phyloP scores from a whole-genome alignment of 257 asterid genomes.

The Rauvolfia tetraphylla region DNA sequence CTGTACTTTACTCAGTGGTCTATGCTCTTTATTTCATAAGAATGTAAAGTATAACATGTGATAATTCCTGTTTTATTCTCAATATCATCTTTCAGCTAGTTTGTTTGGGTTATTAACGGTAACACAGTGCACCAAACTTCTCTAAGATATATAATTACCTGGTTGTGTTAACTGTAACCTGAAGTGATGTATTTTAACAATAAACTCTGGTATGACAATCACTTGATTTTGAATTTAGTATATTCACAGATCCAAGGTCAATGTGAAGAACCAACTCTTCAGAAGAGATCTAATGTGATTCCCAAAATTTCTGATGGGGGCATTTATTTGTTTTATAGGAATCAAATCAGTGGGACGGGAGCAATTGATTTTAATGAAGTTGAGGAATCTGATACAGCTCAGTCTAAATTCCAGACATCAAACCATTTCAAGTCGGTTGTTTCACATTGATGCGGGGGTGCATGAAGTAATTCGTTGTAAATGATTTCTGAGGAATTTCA shows the following conservation, averaged over 20 bases:
- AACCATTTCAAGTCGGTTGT: conserved; percentile 21
- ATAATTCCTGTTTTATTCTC: not conserved
- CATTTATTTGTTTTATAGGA: conserved; percentile 23
- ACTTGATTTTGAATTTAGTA: not conserved
- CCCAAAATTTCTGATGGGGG: not conserved
- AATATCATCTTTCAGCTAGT: not conserved
- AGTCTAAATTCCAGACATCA: conserved; percentile 12
- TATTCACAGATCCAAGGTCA: not conserved
- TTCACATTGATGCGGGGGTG: conserved; percentile 12
- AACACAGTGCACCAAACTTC: not conserved
- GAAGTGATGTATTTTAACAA: not conserved
- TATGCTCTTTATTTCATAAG: no score
- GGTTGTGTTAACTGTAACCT: not conserved
- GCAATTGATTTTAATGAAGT: conserved; percentile 20
- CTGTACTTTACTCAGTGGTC: not conserved
- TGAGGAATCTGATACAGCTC: conserved; percentile 33
- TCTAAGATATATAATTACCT: not conserved
- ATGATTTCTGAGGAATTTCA: not conserved
- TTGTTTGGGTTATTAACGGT: not conserved
- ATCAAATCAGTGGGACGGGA: conserved; percentile 22
- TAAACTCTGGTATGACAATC: not conserved
- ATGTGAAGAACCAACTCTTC: not conserved
- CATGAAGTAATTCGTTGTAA: not conserved
- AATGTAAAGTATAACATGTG: not conserved
- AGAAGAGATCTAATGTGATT: not conserved